phyloP scores from a whole-genome alignment of 2,329 filamentous ascomycete species.

The Cladophialophora psammophila region DNA sequence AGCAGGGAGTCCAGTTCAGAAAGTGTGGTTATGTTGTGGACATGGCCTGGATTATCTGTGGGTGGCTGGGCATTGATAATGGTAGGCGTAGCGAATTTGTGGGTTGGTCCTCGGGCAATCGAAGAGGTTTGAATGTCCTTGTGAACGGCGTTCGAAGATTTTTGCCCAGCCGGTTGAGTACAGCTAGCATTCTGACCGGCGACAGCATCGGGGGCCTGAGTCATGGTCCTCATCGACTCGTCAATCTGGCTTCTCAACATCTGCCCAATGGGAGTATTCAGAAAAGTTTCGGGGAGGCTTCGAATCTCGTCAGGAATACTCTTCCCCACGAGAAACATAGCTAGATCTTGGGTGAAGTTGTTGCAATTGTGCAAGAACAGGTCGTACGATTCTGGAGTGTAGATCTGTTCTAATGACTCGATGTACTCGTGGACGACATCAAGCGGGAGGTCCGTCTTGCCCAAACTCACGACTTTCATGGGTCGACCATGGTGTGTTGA shows the following conservation, averaged over 20 bases:
- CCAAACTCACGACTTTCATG: conserved; percentile 76
- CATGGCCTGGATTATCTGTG: conserved; percentile 50
- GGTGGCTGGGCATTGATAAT: conserved; percentile 31
- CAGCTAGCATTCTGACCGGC: conserved; percentile 32
- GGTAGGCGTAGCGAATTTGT: conserved; percentile 24
- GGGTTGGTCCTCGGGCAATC: conserved; percentile 20
- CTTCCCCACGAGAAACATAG: conserved; percentile 86
- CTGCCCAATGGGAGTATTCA: conserved; percentile 84
- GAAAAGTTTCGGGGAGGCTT: conserved; percentile 82
- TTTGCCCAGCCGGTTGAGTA: conserved; percentile 26
- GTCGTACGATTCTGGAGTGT: conserved; percentile 87
- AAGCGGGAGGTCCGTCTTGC: conserved; percentile 77
- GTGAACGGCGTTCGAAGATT: conserved; percentile 11
- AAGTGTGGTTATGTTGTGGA: conserved; percentile 68
- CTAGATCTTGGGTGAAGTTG: conserved; percentile 92
- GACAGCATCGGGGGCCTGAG: conserved; percentile 61
- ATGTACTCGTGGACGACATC: conserved; percentile 88
- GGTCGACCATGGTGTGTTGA: conserved; percentile 86
- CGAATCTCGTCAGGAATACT: conserved; percentile 88
- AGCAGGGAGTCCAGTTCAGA: conserved; percentile 68
- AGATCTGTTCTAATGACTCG: conserved; percentile 80
- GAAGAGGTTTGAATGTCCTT: conserved; percentile 17
- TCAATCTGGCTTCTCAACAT: conserved; percentile 84
- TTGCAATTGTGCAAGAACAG: conserved; percentile 94
- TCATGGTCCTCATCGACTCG: conserved; percentile 67